These are phyloP conservation scores for Obba rivulosa DNA, from an alignment of 768 basidiomycete species.

Conservation along the genomic window DNA sequence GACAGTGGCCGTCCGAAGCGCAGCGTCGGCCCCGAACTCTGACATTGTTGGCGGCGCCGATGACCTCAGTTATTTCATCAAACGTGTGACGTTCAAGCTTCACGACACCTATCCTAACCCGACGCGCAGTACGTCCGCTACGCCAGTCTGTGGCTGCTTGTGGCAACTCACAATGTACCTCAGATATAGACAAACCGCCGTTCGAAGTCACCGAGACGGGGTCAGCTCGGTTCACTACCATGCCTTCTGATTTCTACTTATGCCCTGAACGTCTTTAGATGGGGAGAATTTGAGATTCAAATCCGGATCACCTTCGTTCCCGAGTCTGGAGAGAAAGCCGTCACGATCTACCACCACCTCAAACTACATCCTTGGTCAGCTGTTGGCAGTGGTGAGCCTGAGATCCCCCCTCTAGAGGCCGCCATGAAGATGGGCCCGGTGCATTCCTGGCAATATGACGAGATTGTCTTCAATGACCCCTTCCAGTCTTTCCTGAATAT, in stretches of 20 bases:
- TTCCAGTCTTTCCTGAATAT: constrained; percentile 80
- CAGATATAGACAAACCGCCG: constrained; percentile 89
- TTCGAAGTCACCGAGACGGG: constrained; percentile 97
- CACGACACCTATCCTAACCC: constrained; percentile 96
- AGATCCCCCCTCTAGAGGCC: constrained; percentile 61
- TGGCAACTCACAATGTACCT: constrained; percentile 1
- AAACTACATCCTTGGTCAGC: constrained; percentile 89
- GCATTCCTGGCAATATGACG: constrained; percentile 98
- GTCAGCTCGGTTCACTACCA: constrained; percentile 30
- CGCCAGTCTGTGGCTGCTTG: neutral
- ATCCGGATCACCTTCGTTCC: constrained; percentile 86
- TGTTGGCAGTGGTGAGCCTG: constrained; percentile 57
- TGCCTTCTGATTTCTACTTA: neutral
- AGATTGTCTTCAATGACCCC: constrained; percentile 94
- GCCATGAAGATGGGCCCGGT: constrained; percentile 72
- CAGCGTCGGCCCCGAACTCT: constrained; percentile 65
- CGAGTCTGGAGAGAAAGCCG: constrained; percentile 88
- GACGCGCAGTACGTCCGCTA: constrained; percentile 62
- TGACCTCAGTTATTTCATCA: constrained; percentile 87
- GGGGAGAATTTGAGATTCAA: constrained; percentile 98
- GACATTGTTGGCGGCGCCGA: constrained; percentile 87
- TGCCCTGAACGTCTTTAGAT: constrained; percentile 39
- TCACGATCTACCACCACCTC: constrained; percentile 86
- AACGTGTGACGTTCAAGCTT: constrained; percentile 93
- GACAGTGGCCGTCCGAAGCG: constrained; percentile 93